A percentile compares a stretch with the other conserved stretches of the same genome.
phyloP scores from a whole-genome alignment of 139 green algal genomes.

The Micractinium conductrix region DNA sequence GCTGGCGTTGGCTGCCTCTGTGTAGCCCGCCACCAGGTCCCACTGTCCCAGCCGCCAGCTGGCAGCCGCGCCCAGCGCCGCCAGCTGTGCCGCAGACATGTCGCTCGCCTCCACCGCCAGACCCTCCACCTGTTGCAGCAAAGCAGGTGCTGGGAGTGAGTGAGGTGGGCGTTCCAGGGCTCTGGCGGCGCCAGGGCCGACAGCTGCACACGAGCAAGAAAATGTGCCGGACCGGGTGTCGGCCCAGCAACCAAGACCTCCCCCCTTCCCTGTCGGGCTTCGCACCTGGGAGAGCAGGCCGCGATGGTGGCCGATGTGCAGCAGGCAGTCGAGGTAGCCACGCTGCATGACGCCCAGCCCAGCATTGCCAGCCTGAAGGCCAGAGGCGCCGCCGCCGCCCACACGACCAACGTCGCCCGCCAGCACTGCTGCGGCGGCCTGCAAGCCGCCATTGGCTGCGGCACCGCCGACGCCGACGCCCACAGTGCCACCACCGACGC shows the following conservation, averaged over 20 bases:
- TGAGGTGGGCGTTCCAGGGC: no score
- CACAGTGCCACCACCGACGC: background rate
- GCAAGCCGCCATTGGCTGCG: background rate
- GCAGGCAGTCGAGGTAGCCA: constrained; percentile 72
- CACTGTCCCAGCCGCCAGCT: constrained; percentile 91
- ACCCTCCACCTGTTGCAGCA: constrained; percentile 57
- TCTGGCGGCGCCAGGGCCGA: no score
- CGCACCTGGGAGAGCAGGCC: constrained; percentile 68
- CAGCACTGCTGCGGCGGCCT: no score
- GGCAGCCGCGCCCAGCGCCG: constrained; percentile 74
- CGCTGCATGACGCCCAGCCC: constrained; percentile 50
- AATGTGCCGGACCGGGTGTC: no score
- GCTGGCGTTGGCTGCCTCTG: constrained; percentile 35
- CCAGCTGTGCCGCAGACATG: constrained; percentile 53
- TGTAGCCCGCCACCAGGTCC: constrained; percentile 73
- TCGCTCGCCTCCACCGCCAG: constrained; percentile 20
- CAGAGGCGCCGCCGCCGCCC: background rate
- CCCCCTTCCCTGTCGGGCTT: no score
- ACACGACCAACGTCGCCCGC: no score
- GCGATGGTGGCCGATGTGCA: constrained; percentile 84
- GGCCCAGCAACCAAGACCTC: no score
- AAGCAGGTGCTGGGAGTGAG: no score
- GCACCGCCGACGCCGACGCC: background rate
- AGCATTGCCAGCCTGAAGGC: background rate
- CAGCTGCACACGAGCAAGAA: no score